These are phyloP conservation scores for Musa itinerans DNA, from an alignment of 176 grass and related monocot species.

Conservation along the genomic window DNA sequence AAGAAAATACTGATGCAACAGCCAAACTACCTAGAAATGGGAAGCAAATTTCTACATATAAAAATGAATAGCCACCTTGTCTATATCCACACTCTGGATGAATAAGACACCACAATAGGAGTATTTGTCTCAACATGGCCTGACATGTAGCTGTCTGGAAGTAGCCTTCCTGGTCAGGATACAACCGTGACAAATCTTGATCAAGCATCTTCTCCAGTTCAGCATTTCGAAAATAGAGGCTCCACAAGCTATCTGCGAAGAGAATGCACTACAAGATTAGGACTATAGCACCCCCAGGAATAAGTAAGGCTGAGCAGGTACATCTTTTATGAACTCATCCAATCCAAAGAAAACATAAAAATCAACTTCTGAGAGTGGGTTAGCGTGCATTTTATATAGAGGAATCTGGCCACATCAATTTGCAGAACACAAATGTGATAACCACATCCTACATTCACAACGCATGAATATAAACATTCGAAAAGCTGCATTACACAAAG, in stretches of 20 bases:
- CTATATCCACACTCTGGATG: slow-evolving; percentile 89
- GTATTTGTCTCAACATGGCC: slow-evolving; percentile 77
- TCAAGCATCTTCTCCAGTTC: slow-evolving; percentile 93
- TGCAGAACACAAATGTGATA: not conserved
- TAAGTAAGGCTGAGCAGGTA: not conserved
- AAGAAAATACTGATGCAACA: not conserved
- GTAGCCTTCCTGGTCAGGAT: slow-evolving; percentile 77
- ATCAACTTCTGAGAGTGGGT: not conserved
- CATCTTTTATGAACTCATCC: not conserved
- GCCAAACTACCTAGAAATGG: not conserved
- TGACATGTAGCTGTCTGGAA: slow-evolving; percentile 71
- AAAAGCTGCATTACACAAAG: not conserved
- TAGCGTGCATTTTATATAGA: not conserved
- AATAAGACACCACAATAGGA: slow-evolving; percentile 88
- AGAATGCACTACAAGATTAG: not conserved
- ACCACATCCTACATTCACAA: not conserved
- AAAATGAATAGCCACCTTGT: slow-evolving; percentile 46
- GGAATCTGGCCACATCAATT: not conserved
- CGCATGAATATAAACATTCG: not conserved
- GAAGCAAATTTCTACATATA: slow-evolving; percentile 11
- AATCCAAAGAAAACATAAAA: not conserved
- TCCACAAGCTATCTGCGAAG: slow-evolving; percentile 87
- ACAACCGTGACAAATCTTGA: slow-evolving; percentile 78
- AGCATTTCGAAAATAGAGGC: slow-evolving; percentile 85
- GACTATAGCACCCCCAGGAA: not conserved